Percentiles rank a stretch among this genome's conserved stretches.
Conservation (phyloP, 805 yeast species). For the Ogataea parapolymorpha region DNA sequence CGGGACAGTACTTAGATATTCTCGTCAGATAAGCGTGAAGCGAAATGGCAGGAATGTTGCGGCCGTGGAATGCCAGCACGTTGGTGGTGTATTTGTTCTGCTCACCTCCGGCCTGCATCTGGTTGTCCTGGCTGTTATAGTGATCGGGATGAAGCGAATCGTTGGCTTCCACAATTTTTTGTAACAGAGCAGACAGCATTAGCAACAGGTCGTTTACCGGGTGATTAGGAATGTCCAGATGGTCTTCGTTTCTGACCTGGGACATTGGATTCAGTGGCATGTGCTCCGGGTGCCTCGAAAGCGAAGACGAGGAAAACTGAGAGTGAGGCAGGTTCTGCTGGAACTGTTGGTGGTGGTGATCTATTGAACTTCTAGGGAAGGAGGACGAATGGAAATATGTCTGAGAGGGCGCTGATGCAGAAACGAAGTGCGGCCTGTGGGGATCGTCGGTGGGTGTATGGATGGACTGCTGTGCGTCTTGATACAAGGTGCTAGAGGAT, state of each 20-base stretch:
- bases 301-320: conserved; percentile 5
- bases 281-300: conserved; percentile 7
- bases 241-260: conserved; percentile 35
- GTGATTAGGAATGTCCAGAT: conserved; percentile 73
- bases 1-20: conserved; percentile 94
- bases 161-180: conserved; percentile 86
- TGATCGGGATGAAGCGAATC: conserved; percentile 76
- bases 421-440: conserved; percentile 21
- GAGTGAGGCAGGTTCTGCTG: conserved; percentile 9
- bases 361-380: conserved; percentile 11
- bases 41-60: conserved; percentile 93
- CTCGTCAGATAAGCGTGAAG: conserved; percentile 86
- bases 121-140: conserved; percentile 37
- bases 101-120: conserved; percentile 18
- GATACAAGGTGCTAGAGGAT: conserved; percentile 33
- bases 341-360: conserved; percentile 9
- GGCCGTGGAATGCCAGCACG: conserved; percentile 90
- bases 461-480: conserved; percentile 31
- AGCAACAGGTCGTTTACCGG: conserved; percentile 76
- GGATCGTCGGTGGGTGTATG: conserved; percentile 13
- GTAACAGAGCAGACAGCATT: conserved; percentile 82
- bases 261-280: conserved; percentile 2
- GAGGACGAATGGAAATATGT: conserved; percentile 18
- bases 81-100: conserved; percentile 55
- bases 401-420: conserved; percentile 30